These are phyloP conservation scores for Fonsecaea monophora DNA, from an alignment of 2,329 filamentous ascomycete genomes.

Conservation along the genomic window DNA sequence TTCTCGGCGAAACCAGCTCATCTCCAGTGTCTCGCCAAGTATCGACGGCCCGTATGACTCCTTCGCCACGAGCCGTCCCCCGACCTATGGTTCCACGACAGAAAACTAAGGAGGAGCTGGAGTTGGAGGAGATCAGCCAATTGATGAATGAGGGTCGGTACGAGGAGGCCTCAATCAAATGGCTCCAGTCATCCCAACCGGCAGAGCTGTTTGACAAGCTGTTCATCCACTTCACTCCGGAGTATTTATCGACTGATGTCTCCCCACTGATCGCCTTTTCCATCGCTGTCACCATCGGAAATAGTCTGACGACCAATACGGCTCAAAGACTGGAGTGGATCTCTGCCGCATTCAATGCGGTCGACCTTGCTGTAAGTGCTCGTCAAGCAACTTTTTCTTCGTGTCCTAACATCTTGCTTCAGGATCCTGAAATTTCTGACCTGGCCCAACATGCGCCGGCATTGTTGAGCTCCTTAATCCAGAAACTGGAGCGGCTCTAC, in stretches of 20 bases:
- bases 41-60: constrained; percentile 33
- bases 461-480: constrained; percentile 50
- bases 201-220: constrained; percentile 67
- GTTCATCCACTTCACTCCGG: constrained; percentile 64
- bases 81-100: constrained; percentile 28
- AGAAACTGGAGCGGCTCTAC: constrained; percentile 60
- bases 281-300: constrained; percentile 67
- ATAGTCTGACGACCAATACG: constrained; percentile 60
- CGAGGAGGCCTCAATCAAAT: constrained; percentile 59
- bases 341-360: constrained; percentile 59
- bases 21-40: constrained; percentile 40
- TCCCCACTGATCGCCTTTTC: constrained; percentile 66
- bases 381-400: background rate
- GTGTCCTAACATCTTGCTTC: constrained; percentile 22
- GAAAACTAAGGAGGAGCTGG: constrained; percentile 46
- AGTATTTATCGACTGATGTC: constrained; percentile 60
- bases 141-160: constrained; percentile 50
- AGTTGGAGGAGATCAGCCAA: constrained; percentile 51
- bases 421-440: constrained; percentile 41
- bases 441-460: constrained; percentile 38
- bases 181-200: constrained; percentile 67
- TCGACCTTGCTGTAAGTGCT: constrained; percentile 60
- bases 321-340: constrained; percentile 66
- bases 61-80: constrained; percentile 38
- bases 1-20: constrained; percentile 39